Evolutionary conservation across 805 yeast species (phyloP).

Genomic region (Dipodascus albidus): DNA sequence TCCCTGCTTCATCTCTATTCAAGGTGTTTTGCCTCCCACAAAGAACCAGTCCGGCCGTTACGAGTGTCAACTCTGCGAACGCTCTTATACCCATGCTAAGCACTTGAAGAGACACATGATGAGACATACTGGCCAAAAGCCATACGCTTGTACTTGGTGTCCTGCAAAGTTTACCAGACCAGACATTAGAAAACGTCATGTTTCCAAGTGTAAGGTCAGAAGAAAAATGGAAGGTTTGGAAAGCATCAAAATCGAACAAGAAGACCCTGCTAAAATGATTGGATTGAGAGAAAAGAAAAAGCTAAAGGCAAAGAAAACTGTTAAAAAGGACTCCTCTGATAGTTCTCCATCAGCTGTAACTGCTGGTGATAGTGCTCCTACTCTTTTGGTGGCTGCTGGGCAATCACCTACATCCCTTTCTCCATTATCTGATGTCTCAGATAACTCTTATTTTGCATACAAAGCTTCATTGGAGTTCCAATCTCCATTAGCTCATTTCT

Average conservation of each 20-base stretch:
- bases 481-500: background rate
- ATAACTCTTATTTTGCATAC: background rate
- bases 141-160: slow-evolving; percentile 69
- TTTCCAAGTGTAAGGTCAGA: slow-evolving; percentile 16
- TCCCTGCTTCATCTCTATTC: background rate
- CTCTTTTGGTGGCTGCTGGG: background rate
- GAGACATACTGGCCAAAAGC: slow-evolving; percentile 78
- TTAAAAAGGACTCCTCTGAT: background rate
- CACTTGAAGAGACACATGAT: slow-evolving; percentile 75
- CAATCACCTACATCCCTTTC: background rate
- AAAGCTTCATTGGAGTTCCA: background rate
- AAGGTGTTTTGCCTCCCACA: background rate
- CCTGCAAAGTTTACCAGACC: slow-evolving; percentile 55
- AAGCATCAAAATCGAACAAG: background rate
- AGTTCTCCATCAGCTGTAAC: background rate
- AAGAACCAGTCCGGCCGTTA: slow-evolving; percentile 40
- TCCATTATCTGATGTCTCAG: background rate
- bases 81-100: slow-evolving; percentile 36
- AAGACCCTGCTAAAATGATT: slow-evolving; percentile 1
- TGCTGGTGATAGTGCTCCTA: background rate
- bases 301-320: background rate
- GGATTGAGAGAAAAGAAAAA: background rate
- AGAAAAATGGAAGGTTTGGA: slow-evolving; percentile 1
- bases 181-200: slow-evolving; percentile 70
- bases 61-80: slow-evolving; percentile 18